Percentiles rank a stretch among this genome's conserved stretches.
Conservation (phyloP, 164 flowering plant species). For the Berberis vulgaris region DNA sequence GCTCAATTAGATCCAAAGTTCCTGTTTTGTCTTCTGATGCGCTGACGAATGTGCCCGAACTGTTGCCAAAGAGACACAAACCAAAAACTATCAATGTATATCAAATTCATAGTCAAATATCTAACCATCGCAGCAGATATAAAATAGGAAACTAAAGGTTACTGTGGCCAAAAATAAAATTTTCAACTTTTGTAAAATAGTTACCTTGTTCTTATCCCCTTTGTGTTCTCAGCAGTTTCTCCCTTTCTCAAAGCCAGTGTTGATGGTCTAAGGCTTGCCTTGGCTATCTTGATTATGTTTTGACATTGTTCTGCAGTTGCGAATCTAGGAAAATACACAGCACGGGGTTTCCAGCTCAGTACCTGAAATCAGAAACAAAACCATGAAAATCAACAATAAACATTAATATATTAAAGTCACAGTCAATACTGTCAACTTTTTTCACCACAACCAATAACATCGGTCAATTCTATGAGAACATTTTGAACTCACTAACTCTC, state of each 20-base stretch:
- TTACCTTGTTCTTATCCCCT: conserved; percentile 88
- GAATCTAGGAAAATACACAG: conserved; percentile 73
- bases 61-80: conserved; percentile 18
- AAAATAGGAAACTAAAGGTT: too few species aligned
- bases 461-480: neutral
- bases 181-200: neutral
- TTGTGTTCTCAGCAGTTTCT: conserved; percentile 59
- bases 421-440: neutral
- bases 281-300: conserved; percentile 50
- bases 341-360: conserved; percentile 91
- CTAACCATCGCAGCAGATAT: too few species aligned
- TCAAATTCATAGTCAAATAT: too few species aligned
- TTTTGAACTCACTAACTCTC: too few species aligned
- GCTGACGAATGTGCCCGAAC: conserved; percentile 83
- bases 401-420: neutral
- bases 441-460: too few species aligned
- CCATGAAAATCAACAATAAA: conserved; percentile 4
- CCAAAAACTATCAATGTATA: too few species aligned
- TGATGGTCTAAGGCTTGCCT: conserved; percentile 54
- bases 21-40: conserved; percentile 81
- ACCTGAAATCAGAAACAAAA: conserved; percentile 26
- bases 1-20: conserved; percentile 54
- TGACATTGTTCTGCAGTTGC: conserved; percentile 71
- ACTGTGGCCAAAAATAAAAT: too few species aligned
- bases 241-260: conserved; percentile 68